phyloP scores from a whole-genome alignment of 2,329 filamentous ascomycete genomes.

The Cryphonectria carpinicola region DNA sequence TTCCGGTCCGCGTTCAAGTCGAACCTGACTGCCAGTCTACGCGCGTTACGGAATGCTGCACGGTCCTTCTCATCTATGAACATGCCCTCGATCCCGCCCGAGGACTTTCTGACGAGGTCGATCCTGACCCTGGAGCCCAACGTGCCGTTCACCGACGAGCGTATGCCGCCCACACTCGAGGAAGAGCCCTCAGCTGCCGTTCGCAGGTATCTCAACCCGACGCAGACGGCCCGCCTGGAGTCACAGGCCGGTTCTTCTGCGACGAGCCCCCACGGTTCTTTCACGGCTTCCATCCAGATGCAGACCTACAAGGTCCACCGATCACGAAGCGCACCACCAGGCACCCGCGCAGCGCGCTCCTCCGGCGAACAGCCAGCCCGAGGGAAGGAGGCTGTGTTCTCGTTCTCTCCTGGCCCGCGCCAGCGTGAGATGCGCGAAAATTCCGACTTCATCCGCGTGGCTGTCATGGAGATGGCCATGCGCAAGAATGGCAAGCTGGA shows the following conservation, averaged over 20 bases:
- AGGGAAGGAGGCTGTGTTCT: constrained; percentile 34
- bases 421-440: constrained; percentile 73
- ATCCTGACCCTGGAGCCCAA: constrained; percentile 69
- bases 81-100: constrained; percentile 65
- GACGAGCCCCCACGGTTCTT: constrained; percentile 41
- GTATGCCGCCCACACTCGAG: constrained; percentile 63
- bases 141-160: constrained; percentile 70
- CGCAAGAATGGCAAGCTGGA: constrained; percentile 68
- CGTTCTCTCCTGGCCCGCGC: constrained; percentile 52
- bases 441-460: constrained; percentile 71
- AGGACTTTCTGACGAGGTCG: constrained; percentile 69
- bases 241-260: constrained; percentile 36
- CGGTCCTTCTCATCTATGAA: constrained; percentile 66
- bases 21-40: constrained; percentile 68
- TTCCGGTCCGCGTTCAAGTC: constrained; percentile 67
- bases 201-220: constrained; percentile 70
- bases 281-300: constrained; percentile 72
- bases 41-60: constrained; percentile 66
- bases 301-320: constrained; percentile 68
- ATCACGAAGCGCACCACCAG: constrained; percentile 45
- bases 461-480: constrained; percentile 75
- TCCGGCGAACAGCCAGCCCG: constrained; percentile 34
- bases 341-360: constrained; percentile 22
- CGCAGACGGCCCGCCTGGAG: constrained; percentile 53
- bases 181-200: constrained; percentile 69